A percentile compares a stretch with the other conserved stretches of the same genome.
phyloP scores from a whole-genome alignment of 495 filamentous ascomycete genomes.

The Hamigera avellanea region DNA sequence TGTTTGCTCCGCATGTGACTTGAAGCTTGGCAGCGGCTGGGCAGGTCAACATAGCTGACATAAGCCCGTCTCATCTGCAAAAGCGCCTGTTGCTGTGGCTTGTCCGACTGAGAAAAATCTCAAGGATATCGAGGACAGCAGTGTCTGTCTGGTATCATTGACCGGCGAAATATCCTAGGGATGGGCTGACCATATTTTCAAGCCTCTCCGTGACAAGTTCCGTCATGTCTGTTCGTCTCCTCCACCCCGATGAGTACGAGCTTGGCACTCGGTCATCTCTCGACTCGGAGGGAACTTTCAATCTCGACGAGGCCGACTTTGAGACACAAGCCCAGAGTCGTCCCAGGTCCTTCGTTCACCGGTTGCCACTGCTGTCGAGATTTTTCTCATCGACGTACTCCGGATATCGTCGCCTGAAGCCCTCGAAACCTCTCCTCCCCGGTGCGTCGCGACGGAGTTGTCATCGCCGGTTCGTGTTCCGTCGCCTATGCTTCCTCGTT shows the following conservation, averaged over 20 bases:
- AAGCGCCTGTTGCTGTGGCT: no score
- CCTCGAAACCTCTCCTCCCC: constrained; percentile 16
- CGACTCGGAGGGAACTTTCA: constrained; percentile 35
- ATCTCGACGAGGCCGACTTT: constrained; percentile 39
- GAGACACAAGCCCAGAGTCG: constrained; percentile 29
- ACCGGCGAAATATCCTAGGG: not conserved
- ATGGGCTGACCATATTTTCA: not conserved
- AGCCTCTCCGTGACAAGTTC: not conserved
- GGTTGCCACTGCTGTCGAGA: constrained; percentile 16
- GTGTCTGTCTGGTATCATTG: no score
- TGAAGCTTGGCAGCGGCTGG: no score
- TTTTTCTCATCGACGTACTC: constrained; percentile 16
- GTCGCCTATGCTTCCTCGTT: constrained; percentile 52
- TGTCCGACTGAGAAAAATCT: no score
- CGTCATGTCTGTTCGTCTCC: constrained; percentile 30
- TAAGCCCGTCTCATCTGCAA: no score
- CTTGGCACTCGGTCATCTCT: constrained; percentile 30
- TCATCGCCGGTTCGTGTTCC: constrained; percentile 35
- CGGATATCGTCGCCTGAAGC: constrained; percentile 25
- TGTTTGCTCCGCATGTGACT: no score
- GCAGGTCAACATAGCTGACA: no score
- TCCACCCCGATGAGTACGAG: constrained; percentile 37
- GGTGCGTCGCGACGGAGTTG: constrained; percentile 15
- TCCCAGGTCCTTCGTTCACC: constrained; percentile 13
- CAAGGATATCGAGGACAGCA: no score